Percentiles rank a stretch among this genome's conserved stretches.
These are phyloP conservation scores for Cystobasidium slooffiae DNA, from an alignment of 1,284 basidiomycete genomes.

Conservation along the genomic window DNA sequence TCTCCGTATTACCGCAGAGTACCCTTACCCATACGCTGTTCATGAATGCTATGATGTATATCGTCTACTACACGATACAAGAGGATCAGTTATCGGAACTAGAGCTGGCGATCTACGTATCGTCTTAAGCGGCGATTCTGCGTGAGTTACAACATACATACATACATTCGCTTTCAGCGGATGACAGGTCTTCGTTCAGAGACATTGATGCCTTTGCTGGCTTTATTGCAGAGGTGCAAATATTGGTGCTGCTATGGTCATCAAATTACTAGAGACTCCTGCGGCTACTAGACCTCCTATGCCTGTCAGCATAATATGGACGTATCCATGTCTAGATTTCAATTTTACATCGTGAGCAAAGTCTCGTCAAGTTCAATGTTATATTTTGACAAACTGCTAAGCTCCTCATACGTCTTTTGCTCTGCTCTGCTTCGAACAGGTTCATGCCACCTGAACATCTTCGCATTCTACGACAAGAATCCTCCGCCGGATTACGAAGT, in stretches of 20 bases:
- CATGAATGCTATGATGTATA: slow-evolving; percentile 94
- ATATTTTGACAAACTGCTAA: background rate
- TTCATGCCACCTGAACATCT: slow-evolving; percentile 94
- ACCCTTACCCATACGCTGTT: slow-evolving; percentile 92
- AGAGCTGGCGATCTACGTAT: slow-evolving; percentile 64
- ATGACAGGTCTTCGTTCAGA: background rate
- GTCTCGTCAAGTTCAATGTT: background rate
- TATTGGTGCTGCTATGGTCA: slow-evolving; percentile 77
- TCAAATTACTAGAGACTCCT: slow-evolving; percentile 77
- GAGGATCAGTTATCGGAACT: slow-evolving; percentile 81
- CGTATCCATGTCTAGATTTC: slow-evolving; percentile 80
- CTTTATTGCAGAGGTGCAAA: slow-evolving; percentile 73
- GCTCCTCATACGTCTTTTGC: background rate
- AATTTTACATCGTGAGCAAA: slow-evolving; percentile 72
- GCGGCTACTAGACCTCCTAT: slow-evolving; percentile 60
- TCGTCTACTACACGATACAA: slow-evolving; percentile 76
- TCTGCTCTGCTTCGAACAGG: background rate
- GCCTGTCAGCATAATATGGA: slow-evolving; percentile 79
- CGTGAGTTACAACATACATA: slow-evolving; percentile 64
- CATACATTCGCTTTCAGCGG: too few species aligned
- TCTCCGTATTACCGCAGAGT: slow-evolving; percentile 47
- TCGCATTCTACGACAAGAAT: slow-evolving; percentile 76
- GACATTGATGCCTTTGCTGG: background rate
- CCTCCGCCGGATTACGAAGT: slow-evolving; percentile 65
- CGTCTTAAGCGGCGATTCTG: slow-evolving; percentile 85